Conservation (phyloP, 2,329 filamentous ascomycete genomes). For the Cryphonectria japonica region DNA sequence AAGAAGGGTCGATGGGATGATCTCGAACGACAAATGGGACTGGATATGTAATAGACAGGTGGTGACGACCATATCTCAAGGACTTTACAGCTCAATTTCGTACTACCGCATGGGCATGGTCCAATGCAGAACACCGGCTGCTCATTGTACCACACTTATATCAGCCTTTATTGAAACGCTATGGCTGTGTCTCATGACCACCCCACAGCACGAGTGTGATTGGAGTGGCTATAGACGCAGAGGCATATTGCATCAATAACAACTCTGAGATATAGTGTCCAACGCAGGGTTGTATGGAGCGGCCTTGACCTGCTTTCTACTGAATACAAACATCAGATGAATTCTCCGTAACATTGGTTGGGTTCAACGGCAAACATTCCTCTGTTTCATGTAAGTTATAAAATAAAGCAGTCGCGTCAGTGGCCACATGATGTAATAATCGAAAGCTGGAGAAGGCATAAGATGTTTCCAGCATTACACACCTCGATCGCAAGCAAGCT, state of each 20-base stretch:
- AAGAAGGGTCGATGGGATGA: slow-evolving; percentile 77
- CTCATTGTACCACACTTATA: too few relatives aligned
- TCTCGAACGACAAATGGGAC: slow-evolving; percentile 52
- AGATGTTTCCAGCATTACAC: background rate
- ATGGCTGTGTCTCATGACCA: background rate
- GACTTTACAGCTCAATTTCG: background rate
- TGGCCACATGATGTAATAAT: slow-evolving; percentile 2
- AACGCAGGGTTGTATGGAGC: background rate
- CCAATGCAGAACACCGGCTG: too few relatives aligned
- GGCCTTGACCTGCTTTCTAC: background rate
- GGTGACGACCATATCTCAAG: background rate
- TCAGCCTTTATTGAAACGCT: background rate
- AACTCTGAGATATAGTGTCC: background rate
- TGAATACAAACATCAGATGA: background rate
- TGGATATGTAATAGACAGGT: slow-evolving; percentile 19
- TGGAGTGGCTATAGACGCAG: too few relatives aligned
- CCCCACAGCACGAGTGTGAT: background rate
- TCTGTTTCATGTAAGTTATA: background rate
- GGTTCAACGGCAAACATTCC: too few relatives aligned
- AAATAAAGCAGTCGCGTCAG: background rate
- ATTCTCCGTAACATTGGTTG: background rate
- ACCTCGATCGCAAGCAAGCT: background rate
- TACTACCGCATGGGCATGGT: too few relatives aligned
- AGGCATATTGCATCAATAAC: background rate
- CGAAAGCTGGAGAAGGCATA: background rate